These are phyloP conservation scores for Saposhnikovia divaricata DNA, from an alignment of 129 eudicot species.

Conservation along the genomic window DNA sequence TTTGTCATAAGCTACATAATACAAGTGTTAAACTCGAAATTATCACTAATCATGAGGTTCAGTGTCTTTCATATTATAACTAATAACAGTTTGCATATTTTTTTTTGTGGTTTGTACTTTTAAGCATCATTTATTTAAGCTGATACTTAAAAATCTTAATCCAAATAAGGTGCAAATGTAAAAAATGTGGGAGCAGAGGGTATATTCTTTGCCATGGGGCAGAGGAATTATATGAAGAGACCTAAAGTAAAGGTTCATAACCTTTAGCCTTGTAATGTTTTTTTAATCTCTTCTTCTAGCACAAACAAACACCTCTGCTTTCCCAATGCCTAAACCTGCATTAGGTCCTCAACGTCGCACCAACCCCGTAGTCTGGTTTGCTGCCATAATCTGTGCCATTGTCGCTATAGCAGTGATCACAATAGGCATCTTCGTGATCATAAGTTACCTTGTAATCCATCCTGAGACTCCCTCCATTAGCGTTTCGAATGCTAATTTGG, in stretches of 20 bases:
- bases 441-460: constrained; percentile 48
- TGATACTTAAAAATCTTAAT: neutral
- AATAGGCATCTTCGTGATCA: constrained; percentile 43
- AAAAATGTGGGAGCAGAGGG: neutral
- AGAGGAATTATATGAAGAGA: neutral
- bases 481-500: constrained; percentile 40
- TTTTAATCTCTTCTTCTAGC: neutral
- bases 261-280: neutral
- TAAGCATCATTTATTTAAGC: neutral
- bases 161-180: neutral
- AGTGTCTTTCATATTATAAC: too few species aligned
- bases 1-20: neutral
- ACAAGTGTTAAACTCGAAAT: neutral
- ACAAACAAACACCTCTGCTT: neutral
- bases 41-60: neutral
- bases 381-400: constrained; percentile 50
- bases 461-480: constrained; percentile 50
- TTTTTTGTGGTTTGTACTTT: neutral
- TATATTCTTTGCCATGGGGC: constrained; percentile 4
- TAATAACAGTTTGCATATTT: too few species aligned
- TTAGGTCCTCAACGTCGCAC: constrained; percentile 42
- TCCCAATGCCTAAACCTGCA: constrained; percentile 24
- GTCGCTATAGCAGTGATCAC: constrained; percentile 45
- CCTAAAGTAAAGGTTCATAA: neutral
- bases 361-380: constrained; percentile 61